Evolutionary conservation across 164 flowering plant genomes (phyloP), one percentile per base, ranked within the genome.

Genomic region (Liriodendron chinense): DNA sequence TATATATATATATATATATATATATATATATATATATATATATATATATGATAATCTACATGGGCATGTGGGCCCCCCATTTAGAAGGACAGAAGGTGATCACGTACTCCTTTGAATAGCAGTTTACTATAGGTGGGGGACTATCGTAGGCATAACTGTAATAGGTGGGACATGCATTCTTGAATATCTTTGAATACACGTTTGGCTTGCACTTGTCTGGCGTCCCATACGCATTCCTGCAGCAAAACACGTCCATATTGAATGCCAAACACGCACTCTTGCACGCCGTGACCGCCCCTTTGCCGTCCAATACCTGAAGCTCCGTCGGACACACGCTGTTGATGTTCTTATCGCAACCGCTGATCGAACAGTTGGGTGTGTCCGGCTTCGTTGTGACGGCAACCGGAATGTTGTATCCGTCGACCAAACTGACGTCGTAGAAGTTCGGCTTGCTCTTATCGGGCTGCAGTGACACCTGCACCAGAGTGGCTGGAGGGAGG

Each of bases 241-340:
- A 94, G 66, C 97, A 94, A 69, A 90, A 94, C 47, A 69, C 26
- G 67, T 92, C 98, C 9, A 70, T 70, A 80, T 88, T 62, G 69
- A 87, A 94, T 7, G 93, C 97, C 89, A 91, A 84, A 73, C 97
- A 92, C 12, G 90, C 97, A 57, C 98, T 92, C 80, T 87, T 89
- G 85, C 97, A 94, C 0, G 97, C 98, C 84, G 91, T 93, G 9
- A 87, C 90, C 43, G 82, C 71, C 14, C 88, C 90, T 9, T 24
- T 26, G 0, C 63, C 68, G 77, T 81, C 84, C 75, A 70, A 1
- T 1, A 89, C 93, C 74, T 78, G 81, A 26, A 94, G 86, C 83
- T 91, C 94, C 3, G 9, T 57, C 0, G 95, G 96, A 59, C 94
- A 94, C 18, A 64, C 20, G 12, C 65, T 75, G 47, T 87, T 90